Evolutionary conservation across 768 basidiomycete species (phyloP).

Genomic region (Mycena pura): DNA sequence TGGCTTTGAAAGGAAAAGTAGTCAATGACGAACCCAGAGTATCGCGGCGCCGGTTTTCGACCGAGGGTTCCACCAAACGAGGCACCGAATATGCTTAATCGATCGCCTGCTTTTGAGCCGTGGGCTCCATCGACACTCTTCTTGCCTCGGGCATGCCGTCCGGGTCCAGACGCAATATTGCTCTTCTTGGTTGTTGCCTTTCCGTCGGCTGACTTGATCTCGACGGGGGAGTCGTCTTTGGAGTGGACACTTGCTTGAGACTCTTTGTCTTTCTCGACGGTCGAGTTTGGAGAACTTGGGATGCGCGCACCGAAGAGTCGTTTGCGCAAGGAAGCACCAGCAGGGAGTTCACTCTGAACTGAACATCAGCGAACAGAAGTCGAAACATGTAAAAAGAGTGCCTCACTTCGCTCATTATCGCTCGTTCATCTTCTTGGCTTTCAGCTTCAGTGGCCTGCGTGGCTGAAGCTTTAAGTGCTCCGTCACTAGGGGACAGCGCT

Average conservation of each 20-base stretch:
- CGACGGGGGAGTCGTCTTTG: slow-evolving; percentile 18
- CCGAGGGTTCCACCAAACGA: slow-evolving; percentile 66
- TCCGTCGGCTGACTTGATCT: slow-evolving; percentile 6
- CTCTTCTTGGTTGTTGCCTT: slow-evolving; percentile 35
- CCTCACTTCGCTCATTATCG: slow-evolving; percentile 73
- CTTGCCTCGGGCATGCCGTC: slow-evolving; percentile 53
- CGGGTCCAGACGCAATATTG: slow-evolving; percentile 25
- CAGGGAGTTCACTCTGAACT: slow-evolving; percentile 57
- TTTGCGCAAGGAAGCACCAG: slow-evolving; percentile 46
- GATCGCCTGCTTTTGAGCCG: slow-evolving; percentile 52
- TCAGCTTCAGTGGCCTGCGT: slow-evolving; percentile 42
- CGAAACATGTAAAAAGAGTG: background rate
- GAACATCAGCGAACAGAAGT: background rate
- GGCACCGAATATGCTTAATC: slow-evolving; percentile 85
- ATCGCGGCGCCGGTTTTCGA: slow-evolving; percentile 84
- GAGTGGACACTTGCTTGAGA: slow-evolving; percentile 34
- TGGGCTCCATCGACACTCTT: slow-evolving; percentile 53
- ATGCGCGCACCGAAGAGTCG: slow-evolving; percentile 57
- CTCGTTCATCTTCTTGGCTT: slow-evolving; percentile 58
- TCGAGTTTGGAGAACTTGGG: slow-evolving; percentile 20
- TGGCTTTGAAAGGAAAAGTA: background rate
- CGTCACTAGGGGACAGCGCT: slow-evolving; percentile 67
- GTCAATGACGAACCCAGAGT: slow-evolving; percentile 61
- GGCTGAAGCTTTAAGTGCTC: slow-evolving; percentile 53
- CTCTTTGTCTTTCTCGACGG: slow-evolving; percentile 35